Evolutionary conservation across 441 rosid genomes (phyloP), one percentile per base, ranked within the genome.

Genomic region (Croton laevigatus): DNA sequence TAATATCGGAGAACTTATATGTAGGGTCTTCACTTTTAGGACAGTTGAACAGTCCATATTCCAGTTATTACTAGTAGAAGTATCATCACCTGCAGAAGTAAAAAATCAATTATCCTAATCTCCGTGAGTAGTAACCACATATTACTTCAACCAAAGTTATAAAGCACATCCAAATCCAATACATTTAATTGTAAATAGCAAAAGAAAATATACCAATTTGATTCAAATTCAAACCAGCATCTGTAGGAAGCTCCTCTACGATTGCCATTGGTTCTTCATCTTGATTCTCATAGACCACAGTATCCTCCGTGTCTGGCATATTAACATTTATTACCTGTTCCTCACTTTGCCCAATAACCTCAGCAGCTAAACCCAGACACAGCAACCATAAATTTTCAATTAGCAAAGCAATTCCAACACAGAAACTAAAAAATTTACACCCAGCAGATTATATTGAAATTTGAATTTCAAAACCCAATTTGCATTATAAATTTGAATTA

Each of bases 221-320:
- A 54, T 62, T 76, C 66, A 64, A 59, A 69, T 65, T 66, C 62
- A 79, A 67, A 32, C 12, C 62, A 71, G 49, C 64, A 87, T 92
- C 96, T 68, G 87, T 80, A n/a, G 82, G 85, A 20, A 82, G 80
- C 70, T 86, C 96, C 79, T 95, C 99, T 71, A 87, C 74, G 91
- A 96, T 91, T 40, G 91, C 93, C 46, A 85, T 92, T 10, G 84
- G 81, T 75, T 93, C 94, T 40, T 88, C 98, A 52, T 93, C 95
- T 65, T 80, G 89, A 69, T 87, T 90, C 78, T 90, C 99, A 83
- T 77, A 90, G 22, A 79, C 90, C 62, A 81, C 84, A 77, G 78
- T 83, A 76, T 93, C 93, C 74, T 91, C 98, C 73, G 87, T 85
- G 75, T 89, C 97, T 9, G 90, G 92, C 78, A 85, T 82, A 69